Conservation (phyloP, 2,329 filamentous ascomycete species). For the Endothia cerciana region DNA sequence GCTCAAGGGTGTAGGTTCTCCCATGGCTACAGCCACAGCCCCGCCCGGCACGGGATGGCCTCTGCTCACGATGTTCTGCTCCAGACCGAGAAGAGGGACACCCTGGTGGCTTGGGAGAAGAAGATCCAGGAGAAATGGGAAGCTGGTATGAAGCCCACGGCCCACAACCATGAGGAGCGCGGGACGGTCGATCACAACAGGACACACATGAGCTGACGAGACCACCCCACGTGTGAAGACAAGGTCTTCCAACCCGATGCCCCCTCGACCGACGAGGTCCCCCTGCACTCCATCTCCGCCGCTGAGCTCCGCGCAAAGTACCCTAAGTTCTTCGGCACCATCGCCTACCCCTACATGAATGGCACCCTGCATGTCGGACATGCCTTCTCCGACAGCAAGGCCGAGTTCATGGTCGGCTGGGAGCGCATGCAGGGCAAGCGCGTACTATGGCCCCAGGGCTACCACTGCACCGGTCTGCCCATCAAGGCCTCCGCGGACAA, state of each 20-base stretch:
- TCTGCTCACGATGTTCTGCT: constrained; percentile 31
- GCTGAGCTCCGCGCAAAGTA: constrained; percentile 77
- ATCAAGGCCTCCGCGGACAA: constrained; percentile 99
- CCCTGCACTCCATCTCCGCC: constrained; percentile 72
- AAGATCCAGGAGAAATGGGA: constrained; percentile 90
- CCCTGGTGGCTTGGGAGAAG: constrained; percentile 81
- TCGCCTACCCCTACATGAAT: constrained; percentile 60
- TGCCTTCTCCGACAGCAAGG: constrained; percentile 87
- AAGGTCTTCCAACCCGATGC: constrained; percentile 85
- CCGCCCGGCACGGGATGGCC: background rate
- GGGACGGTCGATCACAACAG: background rate
- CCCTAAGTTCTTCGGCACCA: constrained; percentile 86
- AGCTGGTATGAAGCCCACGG: constrained; percentile 41
- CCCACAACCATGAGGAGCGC: too few species aligned
- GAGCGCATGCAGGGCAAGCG: constrained; percentile 89
- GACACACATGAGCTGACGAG: background rate
- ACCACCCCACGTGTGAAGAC: constrained; percentile 37
- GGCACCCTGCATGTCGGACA: constrained; percentile 89
- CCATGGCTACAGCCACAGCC: background rate
- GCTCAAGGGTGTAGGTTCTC: constrained; percentile 56
- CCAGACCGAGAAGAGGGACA: constrained; percentile 85
- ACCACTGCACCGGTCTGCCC: constrained; percentile 95
- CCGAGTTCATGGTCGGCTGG: constrained; percentile 88
- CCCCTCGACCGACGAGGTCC: constrained; percentile 72
- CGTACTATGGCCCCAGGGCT: constrained; percentile 87